Percentiles rank a stretch among this genome's conserved stretches.
Evolutionary conservation across 2,329 filamentous ascomycete species (phyloP).

Genomic region (Trichoderma sp.): DNA sequence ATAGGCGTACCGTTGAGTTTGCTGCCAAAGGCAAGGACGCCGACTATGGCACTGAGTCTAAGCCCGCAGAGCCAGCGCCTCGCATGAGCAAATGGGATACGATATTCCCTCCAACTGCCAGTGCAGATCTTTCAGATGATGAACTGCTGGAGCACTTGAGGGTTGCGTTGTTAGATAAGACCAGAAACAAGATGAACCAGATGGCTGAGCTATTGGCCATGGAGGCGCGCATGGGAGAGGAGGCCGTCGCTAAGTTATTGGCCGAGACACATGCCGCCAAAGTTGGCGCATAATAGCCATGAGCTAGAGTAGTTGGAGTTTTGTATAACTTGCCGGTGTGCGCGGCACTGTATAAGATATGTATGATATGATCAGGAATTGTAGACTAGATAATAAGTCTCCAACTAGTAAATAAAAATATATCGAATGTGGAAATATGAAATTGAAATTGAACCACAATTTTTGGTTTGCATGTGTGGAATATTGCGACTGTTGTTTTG

Average conservation of each 20-base stretch:
- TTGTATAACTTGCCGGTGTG: not conserved
- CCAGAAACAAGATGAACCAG: conserved; percentile 35
- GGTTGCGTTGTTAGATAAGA: conserved; percentile 27
- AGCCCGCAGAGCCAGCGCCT: conserved; percentile 32
- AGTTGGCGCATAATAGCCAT: not conserved
- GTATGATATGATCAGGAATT: conserved; percentile 3
- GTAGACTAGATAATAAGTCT: not conserved
- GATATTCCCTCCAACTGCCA: conserved; percentile 53
- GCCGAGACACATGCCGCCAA: conserved; percentile 27
- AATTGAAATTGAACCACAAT: not conserved
- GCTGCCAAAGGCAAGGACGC: conserved; percentile 65
- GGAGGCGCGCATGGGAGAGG: conserved; percentile 35
- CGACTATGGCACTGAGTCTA: conserved; percentile 61
- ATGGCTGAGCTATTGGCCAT: conserved; percentile 34
- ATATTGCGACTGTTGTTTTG: not conserved
- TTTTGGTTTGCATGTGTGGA: not conserved
- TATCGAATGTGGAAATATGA: not conserved
- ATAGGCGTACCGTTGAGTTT: conserved; percentile 63
- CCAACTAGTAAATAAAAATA: not conserved
- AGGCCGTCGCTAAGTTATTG: conserved; percentile 30
- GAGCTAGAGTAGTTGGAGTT: not conserved
- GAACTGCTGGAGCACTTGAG: conserved; percentile 30
- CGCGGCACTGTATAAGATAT: conserved; percentile 1
- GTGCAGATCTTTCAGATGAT: conserved; percentile 31
- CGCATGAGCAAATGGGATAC: conserved; percentile 43